Evolutionary conservation across 1,139 yeast genomes (phyloP), one percentile per base, ranked within the genome.

Genomic region (Nakaseomyces delphensis): DNA sequence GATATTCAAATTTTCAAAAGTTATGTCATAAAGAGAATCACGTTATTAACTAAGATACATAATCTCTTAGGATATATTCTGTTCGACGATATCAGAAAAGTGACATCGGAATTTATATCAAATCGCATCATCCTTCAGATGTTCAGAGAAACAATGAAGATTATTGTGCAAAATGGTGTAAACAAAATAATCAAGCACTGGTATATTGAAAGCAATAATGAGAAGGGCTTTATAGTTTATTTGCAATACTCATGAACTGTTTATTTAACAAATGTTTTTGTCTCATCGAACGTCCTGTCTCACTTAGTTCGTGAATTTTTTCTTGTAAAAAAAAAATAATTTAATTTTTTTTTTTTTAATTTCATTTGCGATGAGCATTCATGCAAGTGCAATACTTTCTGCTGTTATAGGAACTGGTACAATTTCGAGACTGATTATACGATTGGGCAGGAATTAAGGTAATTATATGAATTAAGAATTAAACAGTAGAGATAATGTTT

Each of bases 161-260:
- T 19, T 20, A 11, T 41, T 9, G 20, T 41, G 14, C 14, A 29
- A 31, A 24, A 41, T 14, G 20, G 42, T 44, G 41, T 48, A 43
- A 20, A 14, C 18, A 4, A 4, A 19, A 27, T 52, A 3, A 14
- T 31, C 9, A 35, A 41, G 3, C 40, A 44, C 14, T 55, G 57
- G 57, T 55, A 53, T 49, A 46, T 55, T 13, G 59, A 55, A 14
- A 38, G 44, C 5, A 45, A 46, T 14, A 14, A 43, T 10, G 42
- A 45, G 4, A 38, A 42, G 5, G 40, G 45, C 10, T 42, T 48
- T 10, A 33, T 46, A 11, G 38, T 53, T 7, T 50, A 52, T 40
- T 41, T 55, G 19, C 38, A 43, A 30, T 53, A 53, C 29, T n/a
- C 29, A 10, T 28, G 16, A 37, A 32, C 8, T 8, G 3, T 21